phyloP scores from a whole-genome alignment of 2,329 filamentous ascomycete species.

The Polychaeton citri region DNA sequence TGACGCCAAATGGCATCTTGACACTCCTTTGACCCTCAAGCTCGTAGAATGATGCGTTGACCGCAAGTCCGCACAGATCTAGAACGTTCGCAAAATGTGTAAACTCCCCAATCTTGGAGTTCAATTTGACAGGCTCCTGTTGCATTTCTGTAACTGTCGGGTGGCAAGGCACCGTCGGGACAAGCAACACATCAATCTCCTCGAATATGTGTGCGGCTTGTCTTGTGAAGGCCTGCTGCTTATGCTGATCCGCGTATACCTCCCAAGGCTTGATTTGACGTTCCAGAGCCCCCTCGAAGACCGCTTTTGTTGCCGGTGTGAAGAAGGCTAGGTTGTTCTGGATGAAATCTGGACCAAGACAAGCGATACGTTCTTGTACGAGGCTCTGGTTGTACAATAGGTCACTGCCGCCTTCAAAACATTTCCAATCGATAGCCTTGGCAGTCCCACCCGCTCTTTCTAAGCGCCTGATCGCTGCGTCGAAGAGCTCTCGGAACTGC shows the following conservation, averaged over 20 bases:
- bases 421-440: constrained; percentile 32
- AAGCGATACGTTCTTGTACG: constrained; percentile 42
- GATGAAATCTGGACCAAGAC: constrained; percentile 25
- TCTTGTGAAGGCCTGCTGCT: constrained; percentile 31
- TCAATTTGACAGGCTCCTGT: constrained; percentile 39
- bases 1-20: constrained; percentile 28
- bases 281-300: constrained; percentile 29
- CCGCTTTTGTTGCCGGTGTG: constrained; percentile 35
- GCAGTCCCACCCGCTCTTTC: constrained; percentile 29
- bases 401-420: constrained; percentile 39
- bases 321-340: constrained; percentile 24
- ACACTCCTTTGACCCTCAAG: constrained; percentile 7
- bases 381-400: constrained; percentile 46
- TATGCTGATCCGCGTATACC: constrained; percentile 36
- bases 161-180: constrained; percentile 37
- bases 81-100: constrained; percentile 50
- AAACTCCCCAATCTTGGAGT: constrained; percentile 42
- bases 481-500: constrained; percentile 30
- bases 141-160: constrained; percentile 41
- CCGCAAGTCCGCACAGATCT: constrained; percentile 40
- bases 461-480: constrained; percentile 26
- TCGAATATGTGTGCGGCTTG: constrained; percentile 29
- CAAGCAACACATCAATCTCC: constrained; percentile 35
- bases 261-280: constrained; percentile 31
- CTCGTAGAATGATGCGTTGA: constrained; percentile 36